phyloP scores from a whole-genome alignment of 169 alveolate species.

The Eimeria tenella region DNA sequence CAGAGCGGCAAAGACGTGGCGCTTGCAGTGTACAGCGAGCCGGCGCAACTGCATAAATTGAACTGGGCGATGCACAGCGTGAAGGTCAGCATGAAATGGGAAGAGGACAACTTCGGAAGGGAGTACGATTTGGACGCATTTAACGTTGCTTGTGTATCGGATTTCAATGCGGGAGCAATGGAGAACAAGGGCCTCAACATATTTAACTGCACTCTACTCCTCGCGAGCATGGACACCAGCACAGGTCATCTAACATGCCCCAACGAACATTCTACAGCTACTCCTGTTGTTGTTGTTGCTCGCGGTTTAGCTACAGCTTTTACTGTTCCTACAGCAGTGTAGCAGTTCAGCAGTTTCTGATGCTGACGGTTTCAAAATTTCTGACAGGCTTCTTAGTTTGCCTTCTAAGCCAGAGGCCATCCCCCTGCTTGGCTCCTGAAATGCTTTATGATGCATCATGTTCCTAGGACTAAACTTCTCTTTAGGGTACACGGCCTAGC shows the following conservation, averaged over 20 bases:
- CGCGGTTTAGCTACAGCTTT: too few relatives aligned
- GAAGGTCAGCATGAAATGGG: slow-evolving; percentile 94
- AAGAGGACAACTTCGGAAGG: slow-evolving; percentile 92
- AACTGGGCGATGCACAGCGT: slow-evolving; percentile 92
- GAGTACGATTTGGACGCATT: slow-evolving; percentile 94
- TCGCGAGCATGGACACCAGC: slow-evolving; percentile 92
- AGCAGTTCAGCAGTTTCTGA: too few relatives aligned
- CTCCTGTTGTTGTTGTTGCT: not conserved
- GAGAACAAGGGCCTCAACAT: slow-evolving; percentile 95
- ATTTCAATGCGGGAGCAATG: slow-evolving; percentile 96
- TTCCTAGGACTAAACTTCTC: too few relatives aligned
- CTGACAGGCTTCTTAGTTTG: too few relatives aligned
- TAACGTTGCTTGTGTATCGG: slow-evolving; percentile 93
- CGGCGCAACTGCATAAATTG: slow-evolving; percentile 87
- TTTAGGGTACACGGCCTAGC: too few relatives aligned
- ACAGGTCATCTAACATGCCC: slow-evolving; percentile 79
- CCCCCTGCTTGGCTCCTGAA: too few relatives aligned
- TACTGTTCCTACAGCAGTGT: too few relatives aligned
- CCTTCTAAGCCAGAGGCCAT: too few relatives aligned
- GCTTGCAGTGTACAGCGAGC: slow-evolving; percentile 90
- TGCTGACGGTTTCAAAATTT: too few relatives aligned
- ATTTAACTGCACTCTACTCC: slow-evolving; percentile 91
- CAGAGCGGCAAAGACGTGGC: slow-evolving; percentile 83
- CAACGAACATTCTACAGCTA: not conserved
- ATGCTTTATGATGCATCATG: too few relatives aligned